Conservation (phyloP, 495 filamentous ascomycete genomes). For the Trichoderma gamsii region DNA sequence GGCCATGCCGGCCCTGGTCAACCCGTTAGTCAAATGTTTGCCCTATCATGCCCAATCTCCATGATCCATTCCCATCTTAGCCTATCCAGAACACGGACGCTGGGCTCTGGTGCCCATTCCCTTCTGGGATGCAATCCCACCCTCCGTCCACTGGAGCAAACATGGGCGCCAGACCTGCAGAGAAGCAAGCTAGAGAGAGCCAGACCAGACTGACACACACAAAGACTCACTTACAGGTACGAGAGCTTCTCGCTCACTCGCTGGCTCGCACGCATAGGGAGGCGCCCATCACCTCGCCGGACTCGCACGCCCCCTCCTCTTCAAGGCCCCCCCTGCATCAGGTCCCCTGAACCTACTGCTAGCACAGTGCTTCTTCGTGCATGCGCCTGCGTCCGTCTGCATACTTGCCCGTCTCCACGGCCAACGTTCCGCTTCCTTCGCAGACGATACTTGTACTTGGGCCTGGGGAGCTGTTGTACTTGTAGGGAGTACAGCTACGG, state of each 20-base stretch:
- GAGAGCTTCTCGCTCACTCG: background rate
- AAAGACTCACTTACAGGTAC: background rate
- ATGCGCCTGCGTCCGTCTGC: conserved; percentile 10
- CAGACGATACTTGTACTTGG: background rate
- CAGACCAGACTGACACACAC: conserved; percentile 14
- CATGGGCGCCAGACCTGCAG: conserved; percentile 14
- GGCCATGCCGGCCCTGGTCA: conserved; percentile 6
- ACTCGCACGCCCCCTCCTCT: conserved; percentile 10
- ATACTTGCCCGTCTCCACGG: background rate
- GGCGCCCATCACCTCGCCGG: conserved; percentile 4
- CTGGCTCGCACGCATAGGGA: background rate
- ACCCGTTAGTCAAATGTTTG: conserved; percentile 13
- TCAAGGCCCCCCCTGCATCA: background rate
- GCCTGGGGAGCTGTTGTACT: too few relatives aligned
- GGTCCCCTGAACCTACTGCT: conserved; percentile 1
- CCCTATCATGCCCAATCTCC: conserved; percentile 13
- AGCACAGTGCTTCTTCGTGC: background rate
- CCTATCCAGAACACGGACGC: background rate
- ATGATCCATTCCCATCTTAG: conserved; percentile 5
- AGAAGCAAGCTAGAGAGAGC: conserved; percentile 3
- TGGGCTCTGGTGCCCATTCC: background rate
- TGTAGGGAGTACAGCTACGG: background rate
- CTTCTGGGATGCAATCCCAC: conserved; percentile 9
- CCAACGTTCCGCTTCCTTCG: conserved; percentile 10
- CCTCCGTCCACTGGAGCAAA: background rate